Base-by-base conservation (phyloP, 345 rosid species). In the Eucalyptus erythrocorys region DNA sequence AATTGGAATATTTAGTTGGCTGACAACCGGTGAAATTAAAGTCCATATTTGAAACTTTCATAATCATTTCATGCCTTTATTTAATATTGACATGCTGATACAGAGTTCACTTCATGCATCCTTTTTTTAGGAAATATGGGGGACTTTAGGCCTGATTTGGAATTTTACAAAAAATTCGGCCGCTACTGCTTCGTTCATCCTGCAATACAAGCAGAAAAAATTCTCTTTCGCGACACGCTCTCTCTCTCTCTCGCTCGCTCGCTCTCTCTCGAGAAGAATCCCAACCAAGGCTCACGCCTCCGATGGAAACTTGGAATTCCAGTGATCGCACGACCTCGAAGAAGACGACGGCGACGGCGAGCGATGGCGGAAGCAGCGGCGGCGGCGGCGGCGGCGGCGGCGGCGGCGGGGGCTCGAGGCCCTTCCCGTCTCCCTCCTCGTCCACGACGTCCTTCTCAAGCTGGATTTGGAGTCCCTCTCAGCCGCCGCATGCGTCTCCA, bases 401-500 rank as follows among this genome's bases (percentile, higher is more conserved):
- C 7, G 47, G 89, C 13, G 21, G 86, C 14, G 55, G 88, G 21
- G 88, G 21, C 81, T 91, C 68, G 92, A 91, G 87, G 64, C 79
- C 61, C 86, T 93, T 13, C 93, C 94, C 11, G 84, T 51, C 88
- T 87, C 89, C 47, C 88, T 93, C 32, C 86, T 94, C 49, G 87
- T 88, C 26, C 90, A 91, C 87, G 97, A 94, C 80, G 92, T 95
- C 50, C 91, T 96, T 1, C 61, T 76, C 16, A 94, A 91, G 80
- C 87, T 96, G 87, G 97, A 94, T 88, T 88, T 95, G 48, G 94
- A 94, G 88, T 88, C 91, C 8, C 94, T 95, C 3, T 93, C 92
- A 86, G 89, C 95, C 84, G 91, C 92, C 57, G 92, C 96, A 5
- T 95, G 97, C 87, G 94, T 94, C 64, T 90, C 91, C 91, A 92